phyloP scores from a whole-genome alignment of 805 yeast genomes.

The Ogataea neopini region DNA sequence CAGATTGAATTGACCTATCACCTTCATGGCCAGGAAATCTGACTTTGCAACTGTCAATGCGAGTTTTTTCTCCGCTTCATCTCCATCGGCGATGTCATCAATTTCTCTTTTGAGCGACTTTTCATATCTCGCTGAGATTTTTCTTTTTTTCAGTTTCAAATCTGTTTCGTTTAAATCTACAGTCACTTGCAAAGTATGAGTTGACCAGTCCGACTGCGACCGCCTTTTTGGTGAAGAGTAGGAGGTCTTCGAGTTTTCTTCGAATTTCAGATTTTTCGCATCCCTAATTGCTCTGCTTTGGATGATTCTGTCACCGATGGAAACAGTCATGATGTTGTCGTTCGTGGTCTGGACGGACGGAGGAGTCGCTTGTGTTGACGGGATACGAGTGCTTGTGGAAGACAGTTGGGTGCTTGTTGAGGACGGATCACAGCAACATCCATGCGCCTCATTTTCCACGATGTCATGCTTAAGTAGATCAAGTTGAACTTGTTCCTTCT shows the following conservation, averaged over 20 bases:
- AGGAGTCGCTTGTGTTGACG: too few relatives aligned
- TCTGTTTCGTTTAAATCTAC: background rate
- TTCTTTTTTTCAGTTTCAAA: slow-evolving; percentile 4
- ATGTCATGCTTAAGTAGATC: slow-evolving; percentile 6
- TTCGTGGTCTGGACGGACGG: background rate
- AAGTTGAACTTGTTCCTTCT: slow-evolving; percentile 9
- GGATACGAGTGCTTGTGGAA: too few relatives aligned
- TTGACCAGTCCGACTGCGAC: slow-evolving; percentile 4
- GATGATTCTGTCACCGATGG: slow-evolving; percentile 11
- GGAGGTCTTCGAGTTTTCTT: background rate
- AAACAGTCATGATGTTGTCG: slow-evolving; percentile 10
- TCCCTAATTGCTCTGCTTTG: slow-evolving; percentile 2
- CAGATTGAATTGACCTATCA: slow-evolving; percentile 93
- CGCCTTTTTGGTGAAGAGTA: background rate
- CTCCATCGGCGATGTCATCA: slow-evolving; percentile 47
- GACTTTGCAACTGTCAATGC: slow-evolving; percentile 63
- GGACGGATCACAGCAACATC: too few relatives aligned
- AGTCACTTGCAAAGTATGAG: slow-evolving; percentile 10
- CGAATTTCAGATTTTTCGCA: slow-evolving; percentile 3
- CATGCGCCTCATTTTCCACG: too few relatives aligned
- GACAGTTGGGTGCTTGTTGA: slow-evolving; percentile 3
- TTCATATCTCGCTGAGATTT: background rate
- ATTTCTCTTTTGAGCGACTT: slow-evolving; percentile 14
- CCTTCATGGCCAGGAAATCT: slow-evolving; percentile 73
- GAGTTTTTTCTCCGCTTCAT: slow-evolving; percentile 57